Percentiles rank a stretch among this genome's conserved stretches.
Conservation (phyloP, 306 rosid species). For the Malus fusca region DNA sequence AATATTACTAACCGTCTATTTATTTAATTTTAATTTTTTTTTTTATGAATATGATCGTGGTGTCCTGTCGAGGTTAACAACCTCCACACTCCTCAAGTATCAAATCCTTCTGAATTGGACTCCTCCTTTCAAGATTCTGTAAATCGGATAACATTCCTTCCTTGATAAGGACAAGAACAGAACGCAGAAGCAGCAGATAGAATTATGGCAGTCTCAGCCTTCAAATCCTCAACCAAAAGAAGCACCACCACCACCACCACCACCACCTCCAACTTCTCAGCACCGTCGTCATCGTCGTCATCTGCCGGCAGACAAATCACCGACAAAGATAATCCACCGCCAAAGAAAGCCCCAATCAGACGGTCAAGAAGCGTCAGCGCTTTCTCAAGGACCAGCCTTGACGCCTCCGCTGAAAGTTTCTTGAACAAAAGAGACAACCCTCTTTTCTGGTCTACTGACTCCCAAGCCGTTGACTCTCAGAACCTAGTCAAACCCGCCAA, state of each 20-base stretch:
- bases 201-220: conserved; percentile 67
- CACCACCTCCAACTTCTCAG: background rate
- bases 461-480: conserved; percentile 15
- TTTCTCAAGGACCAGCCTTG: conserved; percentile 32
- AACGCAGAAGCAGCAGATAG: background rate
- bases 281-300: conserved; percentile 6
- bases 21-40: too few species aligned
- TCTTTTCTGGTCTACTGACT: conserved; percentile 39
- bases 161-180: background rate
- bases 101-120: background rate
- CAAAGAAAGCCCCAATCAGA: conserved; percentile 40
- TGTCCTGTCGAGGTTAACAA: too few species aligned
- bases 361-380: conserved; percentile 88
- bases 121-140: background rate
- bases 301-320: conserved; percentile 12
- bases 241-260: conserved; percentile 22
- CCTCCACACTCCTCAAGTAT: too few species aligned
- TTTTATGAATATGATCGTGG: too few species aligned
- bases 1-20: too few species aligned
- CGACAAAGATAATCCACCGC: background rate
- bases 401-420: conserved; percentile 38
- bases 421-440: conserved; percentile 83
- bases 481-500: conserved; percentile 10
- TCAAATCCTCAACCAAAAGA: conserved; percentile 79
- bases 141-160: background rate